Evolutionary conservation across 805 yeast genomes (phyloP).

Genomic region (Yarrowia alimentaria): DNA sequence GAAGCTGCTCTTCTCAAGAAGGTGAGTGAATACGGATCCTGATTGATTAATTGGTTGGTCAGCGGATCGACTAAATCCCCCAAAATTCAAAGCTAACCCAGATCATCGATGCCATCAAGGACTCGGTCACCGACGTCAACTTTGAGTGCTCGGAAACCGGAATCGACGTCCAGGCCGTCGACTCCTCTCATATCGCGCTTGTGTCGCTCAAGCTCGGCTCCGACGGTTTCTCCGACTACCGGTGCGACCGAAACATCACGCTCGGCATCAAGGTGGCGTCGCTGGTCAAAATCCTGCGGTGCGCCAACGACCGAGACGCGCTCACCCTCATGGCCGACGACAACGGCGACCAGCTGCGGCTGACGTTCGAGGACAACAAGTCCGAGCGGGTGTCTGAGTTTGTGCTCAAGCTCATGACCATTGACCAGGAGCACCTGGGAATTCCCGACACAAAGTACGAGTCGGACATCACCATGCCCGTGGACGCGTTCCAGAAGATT

Average conservation of each 20-base stretch:
- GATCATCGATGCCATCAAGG: constrained; percentile 91
- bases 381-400: constrained; percentile 92
- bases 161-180: constrained; percentile 94
- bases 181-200: constrained; percentile 90
- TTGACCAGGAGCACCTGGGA: constrained; percentile 89
- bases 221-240: constrained; percentile 84
- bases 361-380: constrained; percentile 86
- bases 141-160: constrained; percentile 96
- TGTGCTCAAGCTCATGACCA: constrained; percentile 88
- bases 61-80: no score
- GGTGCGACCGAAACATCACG: constrained; percentile 92
- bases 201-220: constrained; percentile 85
- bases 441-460: constrained; percentile 94
- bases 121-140: constrained; percentile 91
- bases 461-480: constrained; percentile 81
- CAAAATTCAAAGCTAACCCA: constrained; percentile 28
- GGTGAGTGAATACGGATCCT: constrained; percentile 42
- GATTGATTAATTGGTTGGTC: background rate
- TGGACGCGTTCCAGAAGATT: constrained; percentile 82
- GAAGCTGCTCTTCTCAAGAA: constrained; percentile 90
- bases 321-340: constrained; percentile 89
- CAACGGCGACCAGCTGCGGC: constrained; percentile 70
- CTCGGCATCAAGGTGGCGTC: constrained; percentile 88
- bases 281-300: constrained; percentile 81
- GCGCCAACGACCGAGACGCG: constrained; percentile 87